phyloP scores from a whole-genome alignment of 2,329 filamentous ascomycete species.

The Aspergillus quadricinctus region DNA sequence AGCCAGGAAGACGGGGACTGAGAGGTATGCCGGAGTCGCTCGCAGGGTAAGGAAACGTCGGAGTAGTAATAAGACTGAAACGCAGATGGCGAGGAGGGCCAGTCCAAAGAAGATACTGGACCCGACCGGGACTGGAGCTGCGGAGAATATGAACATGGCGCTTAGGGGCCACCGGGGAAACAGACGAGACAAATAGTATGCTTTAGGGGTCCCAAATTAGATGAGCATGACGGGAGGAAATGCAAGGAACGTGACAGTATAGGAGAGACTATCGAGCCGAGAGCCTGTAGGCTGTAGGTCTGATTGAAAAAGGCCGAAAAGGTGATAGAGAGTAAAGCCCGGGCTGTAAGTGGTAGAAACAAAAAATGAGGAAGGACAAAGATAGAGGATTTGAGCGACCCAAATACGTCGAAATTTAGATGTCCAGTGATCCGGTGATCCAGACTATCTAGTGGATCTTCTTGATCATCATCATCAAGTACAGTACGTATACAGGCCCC shows the following conservation, averaged over 20 bases:
- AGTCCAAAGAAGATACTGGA: constrained; percentile 74
- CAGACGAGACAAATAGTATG: constrained; percentile 6
- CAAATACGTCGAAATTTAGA: background rate
- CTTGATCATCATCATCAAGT: background rate
- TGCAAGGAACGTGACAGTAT: constrained; percentile 6
- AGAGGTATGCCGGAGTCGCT: constrained; percentile 81
- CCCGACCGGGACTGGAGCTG: constrained; percentile 56
- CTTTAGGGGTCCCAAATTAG: constrained; percentile 8
- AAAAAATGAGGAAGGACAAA: background rate
- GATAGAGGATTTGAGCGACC: background rate
- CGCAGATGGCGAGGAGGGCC: constrained; percentile 68
- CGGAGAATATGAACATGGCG: constrained; percentile 27
- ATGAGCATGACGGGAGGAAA: constrained; percentile 7
- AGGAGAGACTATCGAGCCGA: constrained; percentile 12
- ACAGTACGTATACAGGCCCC: background rate
- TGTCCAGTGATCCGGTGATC: background rate
- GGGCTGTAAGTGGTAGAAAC: constrained; percentile 1
- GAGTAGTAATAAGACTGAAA: constrained; percentile 75
- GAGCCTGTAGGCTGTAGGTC: constrained; percentile 1
- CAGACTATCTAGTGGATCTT: background rate
- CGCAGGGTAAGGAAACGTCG: constrained; percentile 88
- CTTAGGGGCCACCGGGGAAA: constrained; percentile 12
- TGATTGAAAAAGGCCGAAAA: constrained; percentile 1
- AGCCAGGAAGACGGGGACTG: constrained; percentile 92
- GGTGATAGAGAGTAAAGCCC: constrained; percentile 2